Evolutionary conservation across 78 protist genomes (phyloP).

Genomic region (Dictyostelium citrinum): DNA sequence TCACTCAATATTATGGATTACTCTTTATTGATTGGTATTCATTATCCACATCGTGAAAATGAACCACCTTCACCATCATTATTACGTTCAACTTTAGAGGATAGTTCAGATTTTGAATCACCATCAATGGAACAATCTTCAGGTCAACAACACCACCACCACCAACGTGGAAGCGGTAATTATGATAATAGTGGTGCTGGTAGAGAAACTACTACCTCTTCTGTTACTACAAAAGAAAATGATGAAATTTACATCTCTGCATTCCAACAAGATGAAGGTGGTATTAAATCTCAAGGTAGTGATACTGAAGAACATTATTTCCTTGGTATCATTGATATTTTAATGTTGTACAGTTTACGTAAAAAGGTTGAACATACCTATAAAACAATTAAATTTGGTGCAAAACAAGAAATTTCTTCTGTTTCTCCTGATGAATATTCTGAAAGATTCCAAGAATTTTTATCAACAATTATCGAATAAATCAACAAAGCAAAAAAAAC

Average conservation of each 20-base stretch:
- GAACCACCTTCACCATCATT: slow-evolving; percentile 61
- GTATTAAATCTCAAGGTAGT: not conserved
- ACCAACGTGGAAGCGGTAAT: not conserved
- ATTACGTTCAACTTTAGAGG: not conserved
- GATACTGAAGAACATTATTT: slow-evolving; percentile 73
- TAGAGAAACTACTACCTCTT: not conserved
- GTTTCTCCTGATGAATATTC: slow-evolving; percentile 72
- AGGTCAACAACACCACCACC: not conserved
- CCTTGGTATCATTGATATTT: slow-evolving; percentile 90
- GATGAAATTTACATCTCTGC: slow-evolving; percentile 12
- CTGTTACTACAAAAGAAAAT: not conserved
- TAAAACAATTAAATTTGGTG: slow-evolving; percentile 76
- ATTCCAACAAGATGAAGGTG: slow-evolving; percentile 76
- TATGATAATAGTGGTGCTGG: not conserved
- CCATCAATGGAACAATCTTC: slow-evolving; percentile 2
- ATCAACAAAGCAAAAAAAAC: not conserved
- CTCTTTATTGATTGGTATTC: slow-evolving; percentile 87
- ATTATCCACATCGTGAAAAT: slow-evolving; percentile 38
- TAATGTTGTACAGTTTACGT: slow-evolving; percentile 86
- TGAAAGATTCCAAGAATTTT: slow-evolving; percentile 71
- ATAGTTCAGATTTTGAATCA: slow-evolving; percentile 21
- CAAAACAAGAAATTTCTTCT: slow-evolving; percentile 72
- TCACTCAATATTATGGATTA: slow-evolving; percentile 89
- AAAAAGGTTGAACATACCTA: slow-evolving; percentile 87
- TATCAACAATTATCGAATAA: slow-evolving; percentile 47